phyloP scores from a whole-genome alignment of 306 rosid genomes.

The Canavalia gladiata region DNA sequence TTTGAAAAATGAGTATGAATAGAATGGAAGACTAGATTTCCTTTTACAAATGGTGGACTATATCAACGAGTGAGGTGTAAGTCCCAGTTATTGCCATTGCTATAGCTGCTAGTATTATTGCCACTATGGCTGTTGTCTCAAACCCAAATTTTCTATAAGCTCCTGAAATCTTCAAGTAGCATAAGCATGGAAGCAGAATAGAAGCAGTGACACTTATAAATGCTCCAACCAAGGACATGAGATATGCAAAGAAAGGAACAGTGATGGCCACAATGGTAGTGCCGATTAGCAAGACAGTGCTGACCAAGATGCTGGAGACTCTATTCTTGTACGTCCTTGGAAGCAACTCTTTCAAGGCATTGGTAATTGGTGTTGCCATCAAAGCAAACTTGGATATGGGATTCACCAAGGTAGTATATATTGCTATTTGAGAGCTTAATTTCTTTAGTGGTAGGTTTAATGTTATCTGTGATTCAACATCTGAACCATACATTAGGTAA shows the following conservation, averaged over 20 bases:
- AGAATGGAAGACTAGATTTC: too few relatives aligned
- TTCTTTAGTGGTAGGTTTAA: conserved; percentile 63
- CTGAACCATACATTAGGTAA: conserved; percentile 71
- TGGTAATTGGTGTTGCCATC: conserved; percentile 70
- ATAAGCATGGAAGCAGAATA: conserved; percentile 67
- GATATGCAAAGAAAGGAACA: conserved; percentile 61
- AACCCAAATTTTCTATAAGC: conserved; percentile 42
- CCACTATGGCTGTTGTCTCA: conserved; percentile 43
- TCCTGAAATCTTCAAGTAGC: conserved; percentile 76
- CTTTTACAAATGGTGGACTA: too few relatives aligned
- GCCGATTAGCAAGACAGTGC: conserved; percentile 58
- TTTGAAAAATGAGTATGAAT: too few relatives aligned
- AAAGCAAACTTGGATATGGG: conserved; percentile 80
- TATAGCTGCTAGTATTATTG: conserved; percentile 52
- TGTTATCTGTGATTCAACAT: conserved; percentile 72
- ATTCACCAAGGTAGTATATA: conserved; percentile 70
- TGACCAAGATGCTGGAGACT: conserved; percentile 43
- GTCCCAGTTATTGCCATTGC: not conserved
- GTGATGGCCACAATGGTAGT: conserved; percentile 56
- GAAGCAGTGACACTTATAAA: conserved; percentile 67
- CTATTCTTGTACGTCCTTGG: conserved; percentile 50
- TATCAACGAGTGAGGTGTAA: too few relatives aligned
- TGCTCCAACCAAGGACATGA: conserved; percentile 76
- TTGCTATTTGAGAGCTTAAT: conserved; percentile 70
- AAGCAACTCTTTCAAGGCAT: conserved; percentile 57